These are phyloP conservation scores for Mucor indicus DNA, from an alignment of 371 early-diverging fungal species.

Conservation along the genomic window DNA sequence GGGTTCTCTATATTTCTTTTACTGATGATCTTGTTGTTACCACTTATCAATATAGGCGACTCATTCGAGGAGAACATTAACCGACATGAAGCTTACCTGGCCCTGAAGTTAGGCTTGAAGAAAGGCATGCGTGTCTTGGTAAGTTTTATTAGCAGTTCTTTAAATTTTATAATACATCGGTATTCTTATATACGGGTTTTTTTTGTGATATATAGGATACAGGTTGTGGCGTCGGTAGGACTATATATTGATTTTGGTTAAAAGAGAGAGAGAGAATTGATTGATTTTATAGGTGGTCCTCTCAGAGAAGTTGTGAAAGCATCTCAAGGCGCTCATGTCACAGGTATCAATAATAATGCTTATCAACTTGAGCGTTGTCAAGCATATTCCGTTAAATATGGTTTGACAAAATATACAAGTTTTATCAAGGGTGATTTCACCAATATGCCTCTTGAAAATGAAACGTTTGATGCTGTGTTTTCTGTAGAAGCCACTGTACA, in stretches of 20 bases:
- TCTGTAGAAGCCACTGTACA: slow-evolving; percentile 81
- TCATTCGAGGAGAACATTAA: slow-evolving; percentile 66
- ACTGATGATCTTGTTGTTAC: no score
- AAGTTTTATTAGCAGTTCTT: neutral
- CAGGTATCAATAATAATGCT: slow-evolving; percentile 82
- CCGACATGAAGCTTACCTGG: slow-evolving; percentile 75
- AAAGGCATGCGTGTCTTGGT: slow-evolving; percentile 63
- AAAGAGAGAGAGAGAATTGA: neutral
- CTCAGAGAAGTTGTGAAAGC: slow-evolving; percentile 74
- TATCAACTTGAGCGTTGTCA: slow-evolving; percentile 77
- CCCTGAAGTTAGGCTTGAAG: slow-evolving; percentile 59
- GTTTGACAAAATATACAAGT: slow-evolving; percentile 44
- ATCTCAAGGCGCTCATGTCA: slow-evolving; percentile 67
- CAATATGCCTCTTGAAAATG: slow-evolving; percentile 67
- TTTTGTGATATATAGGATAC: slow-evolving; percentile 52
- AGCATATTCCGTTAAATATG: slow-evolving; percentile 59
- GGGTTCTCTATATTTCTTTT: no score
- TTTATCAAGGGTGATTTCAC: slow-evolving; percentile 75
- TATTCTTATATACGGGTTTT: neutral
- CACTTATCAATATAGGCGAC: no score
- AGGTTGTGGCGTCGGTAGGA: slow-evolving; percentile 80
- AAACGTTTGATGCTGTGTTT: slow-evolving; percentile 68
- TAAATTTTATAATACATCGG: neutral
- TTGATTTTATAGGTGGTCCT: slow-evolving; percentile 54
- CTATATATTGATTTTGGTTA: neutral